These are phyloP conservation scores for Angomonas ambiguus DNA, from an alignment of 208 protist genomes.

Conservation along the genomic window DNA sequence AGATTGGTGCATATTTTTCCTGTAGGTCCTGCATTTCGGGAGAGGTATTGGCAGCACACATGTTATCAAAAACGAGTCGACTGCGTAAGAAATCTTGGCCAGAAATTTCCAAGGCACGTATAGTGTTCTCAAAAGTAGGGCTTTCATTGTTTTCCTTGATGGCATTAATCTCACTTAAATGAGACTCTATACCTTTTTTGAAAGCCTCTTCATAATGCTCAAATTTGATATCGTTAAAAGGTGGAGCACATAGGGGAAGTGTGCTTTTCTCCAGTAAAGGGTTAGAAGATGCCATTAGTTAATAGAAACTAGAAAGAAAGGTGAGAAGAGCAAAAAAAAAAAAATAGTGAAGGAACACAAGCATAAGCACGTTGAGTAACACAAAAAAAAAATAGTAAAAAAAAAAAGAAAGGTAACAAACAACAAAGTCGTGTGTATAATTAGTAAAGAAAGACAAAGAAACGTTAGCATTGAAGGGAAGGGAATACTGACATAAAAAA, in stretches of 20 bases:
- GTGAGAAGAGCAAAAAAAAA: conserved; percentile 11
- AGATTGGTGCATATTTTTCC: conserved; percentile 31
- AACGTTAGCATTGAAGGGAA: background rate
- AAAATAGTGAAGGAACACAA: background rate
- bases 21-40: conserved; percentile 38
- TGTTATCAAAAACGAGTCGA: conserved; percentile 31
- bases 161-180: conserved; percentile 36
- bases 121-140: conserved; percentile 49
- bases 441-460: too few relatives aligned
- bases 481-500: conserved; percentile 1
- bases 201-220: conserved; percentile 56
- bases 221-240: conserved; percentile 32
- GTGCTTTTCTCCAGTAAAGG: conserved; percentile 34
- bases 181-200: conserved; percentile 34
- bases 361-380: too few relatives aligned
- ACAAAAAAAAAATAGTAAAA: background rate
- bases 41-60: conserved; percentile 36
- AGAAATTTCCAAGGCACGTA: conserved; percentile 37
- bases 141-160: conserved; percentile 27
- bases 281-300: conserved; percentile 18
- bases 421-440: too few relatives aligned
- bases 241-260: conserved; percentile 34
- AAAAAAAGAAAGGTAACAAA: too few relatives aligned
- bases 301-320: conserved; percentile 11
- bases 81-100: conserved; percentile 25